Conservation (phyloP, 257 asterid species). For the Solanum rostratum region DNA sequence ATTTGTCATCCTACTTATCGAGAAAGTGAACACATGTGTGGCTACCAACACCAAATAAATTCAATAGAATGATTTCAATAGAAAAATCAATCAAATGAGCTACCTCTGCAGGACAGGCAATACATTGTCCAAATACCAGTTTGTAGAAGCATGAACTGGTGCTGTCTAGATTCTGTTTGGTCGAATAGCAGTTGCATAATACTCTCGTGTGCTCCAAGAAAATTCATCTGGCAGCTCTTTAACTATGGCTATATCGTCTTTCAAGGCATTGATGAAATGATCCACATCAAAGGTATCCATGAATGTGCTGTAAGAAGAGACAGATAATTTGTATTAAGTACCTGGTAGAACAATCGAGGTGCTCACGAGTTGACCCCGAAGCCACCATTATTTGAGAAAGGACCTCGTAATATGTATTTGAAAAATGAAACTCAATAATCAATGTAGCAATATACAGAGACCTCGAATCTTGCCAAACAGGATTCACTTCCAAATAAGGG, state of each 20-base stretch:
- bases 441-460: not conserved
- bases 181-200: slow-evolving; percentile 78
- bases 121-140: slow-evolving; percentile 86
- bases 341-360: too few relatives aligned
- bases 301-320: slow-evolving; percentile 50
- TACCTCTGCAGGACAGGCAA: slow-evolving; percentile 67
- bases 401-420: not conserved
- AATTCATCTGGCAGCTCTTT: slow-evolving; percentile 78
- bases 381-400: not conserved
- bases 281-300: slow-evolving; percentile 90
- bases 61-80: not conserved
- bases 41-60: not conserved
- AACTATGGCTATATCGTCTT: slow-evolving; percentile 68
- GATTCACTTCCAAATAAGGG: slow-evolving; percentile 83
- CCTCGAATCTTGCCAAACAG: slow-evolving; percentile 97
- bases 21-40: too few relatives aligned
- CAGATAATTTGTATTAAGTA: not conserved
- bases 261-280: slow-evolving; percentile 71
- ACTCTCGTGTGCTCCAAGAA: slow-evolving; percentile 94
- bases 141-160: slow-evolving; percentile 87
- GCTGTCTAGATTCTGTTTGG: slow-evolving; percentile 80
- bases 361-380: not conserved
- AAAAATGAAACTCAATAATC: not conserved
- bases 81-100: slow-evolving; percentile 1
- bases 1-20: not conserved